Percentiles rank a stretch among this genome's conserved stretches.
These are phyloP conservation scores for Vitis rotundifolia DNA, from an alignment of 164 flowering plant genomes.

Conservation along the genomic window DNA sequence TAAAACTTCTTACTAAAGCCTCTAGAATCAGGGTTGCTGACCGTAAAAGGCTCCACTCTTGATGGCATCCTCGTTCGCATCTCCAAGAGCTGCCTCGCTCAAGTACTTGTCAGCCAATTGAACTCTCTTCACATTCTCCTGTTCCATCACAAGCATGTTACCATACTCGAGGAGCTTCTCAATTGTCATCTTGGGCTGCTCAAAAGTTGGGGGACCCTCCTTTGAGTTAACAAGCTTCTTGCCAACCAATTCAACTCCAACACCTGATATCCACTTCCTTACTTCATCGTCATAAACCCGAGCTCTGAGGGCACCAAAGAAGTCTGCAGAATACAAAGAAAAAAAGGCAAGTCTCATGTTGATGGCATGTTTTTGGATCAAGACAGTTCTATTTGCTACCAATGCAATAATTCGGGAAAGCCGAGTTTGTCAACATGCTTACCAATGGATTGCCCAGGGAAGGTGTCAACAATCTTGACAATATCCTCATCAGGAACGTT, in stretches of 20 bases:
- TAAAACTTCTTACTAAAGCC: conserved; percentile 6
- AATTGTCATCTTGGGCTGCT: conserved; percentile 47
- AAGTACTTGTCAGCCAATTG: conserved; percentile 46
- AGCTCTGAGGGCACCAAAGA: conserved; percentile 57
- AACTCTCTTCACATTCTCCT: conserved; percentile 62
- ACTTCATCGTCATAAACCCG: conserved; percentile 54
- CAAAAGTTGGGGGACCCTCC: conserved; percentile 55
- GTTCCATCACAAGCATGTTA: conserved; percentile 50
- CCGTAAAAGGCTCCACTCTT: conserved; percentile 1
- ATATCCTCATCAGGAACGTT: conserved; percentile 31
- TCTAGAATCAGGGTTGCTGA: conserved; percentile 11
- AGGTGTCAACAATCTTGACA: conserved; percentile 38
- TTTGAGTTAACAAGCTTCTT: conserved; percentile 58
- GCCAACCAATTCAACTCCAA: conserved; percentile 39
- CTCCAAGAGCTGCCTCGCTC: conserved; percentile 49
- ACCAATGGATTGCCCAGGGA: conserved; percentile 56
- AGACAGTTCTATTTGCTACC: too few species aligned
- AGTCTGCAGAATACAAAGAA: conserved; percentile 25
- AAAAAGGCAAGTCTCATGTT: not conserved
- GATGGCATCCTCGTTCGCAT: conserved; percentile 28
- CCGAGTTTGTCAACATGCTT: not conserved
- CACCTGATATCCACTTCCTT: conserved; percentile 48
- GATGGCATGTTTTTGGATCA: not conserved
- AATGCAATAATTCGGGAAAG: too few species aligned
- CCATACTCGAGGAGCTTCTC: conserved; percentile 55